phyloP scores from a whole-genome alignment of 129 eudicot genomes.

The Rutidosis leptorrhynchoides region DNA sequence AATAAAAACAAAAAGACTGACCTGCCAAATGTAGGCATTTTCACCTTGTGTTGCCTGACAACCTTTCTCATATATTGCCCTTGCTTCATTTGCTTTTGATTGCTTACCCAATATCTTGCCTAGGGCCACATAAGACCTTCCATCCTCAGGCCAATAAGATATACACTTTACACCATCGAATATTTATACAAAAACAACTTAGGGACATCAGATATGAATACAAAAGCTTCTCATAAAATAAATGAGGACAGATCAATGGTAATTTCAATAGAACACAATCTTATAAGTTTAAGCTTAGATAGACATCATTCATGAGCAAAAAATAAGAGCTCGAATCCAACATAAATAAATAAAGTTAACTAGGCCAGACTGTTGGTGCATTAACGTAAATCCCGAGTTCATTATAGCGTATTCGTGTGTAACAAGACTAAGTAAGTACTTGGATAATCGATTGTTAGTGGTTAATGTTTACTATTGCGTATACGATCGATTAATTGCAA shows the following conservation, averaged over 20 bases:
- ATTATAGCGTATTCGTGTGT: too few species aligned
- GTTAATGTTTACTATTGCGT: too few species aligned
- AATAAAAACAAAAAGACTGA: constrained; percentile 25
- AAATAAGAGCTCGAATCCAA: background rate
- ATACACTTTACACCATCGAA: constrained; percentile 60
- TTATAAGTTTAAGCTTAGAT: background rate
- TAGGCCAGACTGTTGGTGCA: background rate
- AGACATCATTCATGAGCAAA: background rate
- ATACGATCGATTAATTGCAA: too few species aligned
- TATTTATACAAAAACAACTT: constrained; percentile 10
- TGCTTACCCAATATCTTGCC: constrained; percentile 83
- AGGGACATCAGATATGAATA: constrained; percentile 11
- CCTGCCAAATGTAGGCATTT: constrained; percentile 99
- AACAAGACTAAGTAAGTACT: too few species aligned
- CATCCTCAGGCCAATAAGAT: constrained; percentile 92
- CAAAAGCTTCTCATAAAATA: constrained; percentile 21
- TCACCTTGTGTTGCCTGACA: constrained; percentile 99
- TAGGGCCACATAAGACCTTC: constrained; percentile 84
- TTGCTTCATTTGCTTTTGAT: constrained; percentile 74
- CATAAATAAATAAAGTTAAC: background rate
- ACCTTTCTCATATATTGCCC: constrained; percentile 84
- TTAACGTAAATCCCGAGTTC: too few species aligned
- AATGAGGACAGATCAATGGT: constrained; percentile 1
- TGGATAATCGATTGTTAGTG: too few species aligned
- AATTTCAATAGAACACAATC: constrained; percentile 10